These are phyloP conservation scores for Amanita rubescens DNA, from an alignment of 768 basidiomycete species.

Conservation along the genomic window DNA sequence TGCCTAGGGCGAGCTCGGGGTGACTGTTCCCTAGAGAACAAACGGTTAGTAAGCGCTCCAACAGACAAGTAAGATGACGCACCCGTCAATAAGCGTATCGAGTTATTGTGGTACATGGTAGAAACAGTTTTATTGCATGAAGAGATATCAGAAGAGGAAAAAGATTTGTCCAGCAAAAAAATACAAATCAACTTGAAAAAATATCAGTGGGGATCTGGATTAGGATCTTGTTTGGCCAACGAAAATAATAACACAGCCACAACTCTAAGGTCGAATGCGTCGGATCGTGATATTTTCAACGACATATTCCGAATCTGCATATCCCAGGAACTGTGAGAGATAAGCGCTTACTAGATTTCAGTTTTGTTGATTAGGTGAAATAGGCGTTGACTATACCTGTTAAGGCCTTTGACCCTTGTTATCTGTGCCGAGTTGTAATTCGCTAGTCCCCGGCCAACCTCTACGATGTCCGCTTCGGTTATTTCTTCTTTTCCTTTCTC, in stretches of 20 bases:
- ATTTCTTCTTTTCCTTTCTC: constrained; percentile 25
- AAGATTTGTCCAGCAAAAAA: neutral
- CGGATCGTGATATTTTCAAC: constrained; percentile 91
- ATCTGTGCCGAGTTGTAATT: constrained; percentile 97
- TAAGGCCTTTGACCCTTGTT: constrained; percentile 75
- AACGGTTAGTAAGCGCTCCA: constrained; percentile 10
- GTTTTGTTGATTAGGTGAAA: constrained; percentile 2
- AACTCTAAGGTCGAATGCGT: constrained; percentile 37
- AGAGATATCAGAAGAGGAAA: constrained; percentile 11
- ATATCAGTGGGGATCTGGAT: constrained; percentile 24
- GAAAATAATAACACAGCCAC: constrained; percentile 45
- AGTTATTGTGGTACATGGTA: constrained; percentile 77
- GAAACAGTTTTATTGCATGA: constrained; percentile 29
- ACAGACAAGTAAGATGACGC: constrained; percentile 15
- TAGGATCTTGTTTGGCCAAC: constrained; percentile 24
- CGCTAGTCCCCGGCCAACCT: constrained; percentile 90
- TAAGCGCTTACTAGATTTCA: constrained; percentile 49
- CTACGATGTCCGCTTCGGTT: constrained; percentile 60
- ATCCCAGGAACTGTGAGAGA: constrained; percentile 75
- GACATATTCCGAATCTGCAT: constrained; percentile 95
- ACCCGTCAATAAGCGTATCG: constrained; percentile 72
- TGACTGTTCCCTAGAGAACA: constrained; percentile 83
- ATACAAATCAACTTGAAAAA: constrained; percentile 15
- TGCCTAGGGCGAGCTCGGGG: constrained; percentile 89
- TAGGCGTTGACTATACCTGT: constrained; percentile 56